Conservation (phyloP, 768 basidiomycete species). For the Fibroporia radiculosa region DNA sequence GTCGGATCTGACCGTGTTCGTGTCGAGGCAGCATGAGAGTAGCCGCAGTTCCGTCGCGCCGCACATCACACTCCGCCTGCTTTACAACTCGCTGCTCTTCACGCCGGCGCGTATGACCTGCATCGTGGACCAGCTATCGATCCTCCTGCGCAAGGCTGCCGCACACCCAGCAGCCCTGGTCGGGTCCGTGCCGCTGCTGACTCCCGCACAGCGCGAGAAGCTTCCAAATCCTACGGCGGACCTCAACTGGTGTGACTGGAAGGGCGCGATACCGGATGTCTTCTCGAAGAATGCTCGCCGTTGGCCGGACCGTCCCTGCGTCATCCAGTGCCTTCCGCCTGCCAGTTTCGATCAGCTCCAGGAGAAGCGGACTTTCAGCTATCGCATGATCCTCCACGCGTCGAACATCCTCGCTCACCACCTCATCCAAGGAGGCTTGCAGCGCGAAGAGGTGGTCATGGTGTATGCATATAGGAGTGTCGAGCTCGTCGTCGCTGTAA, state of each 20-base stretch:
- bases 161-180: constrained; percentile 60
- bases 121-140: constrained; percentile 81
- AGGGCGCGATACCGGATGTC: constrained; percentile 93
- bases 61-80: constrained; percentile 67
- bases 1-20: constrained; percentile 89
- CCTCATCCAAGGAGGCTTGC: constrained; percentile 75
- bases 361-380: constrained; percentile 59
- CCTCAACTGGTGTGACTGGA: constrained; percentile 95
- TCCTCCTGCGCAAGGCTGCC: constrained; percentile 65
- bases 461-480: constrained; percentile 95
- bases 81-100: constrained; percentile 95
- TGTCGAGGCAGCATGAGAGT: constrained; percentile 63
- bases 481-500: constrained; percentile 93
- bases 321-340: constrained; percentile 68
- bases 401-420: constrained; percentile 89
- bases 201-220: constrained; percentile 53
- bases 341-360: constrained; percentile 32
- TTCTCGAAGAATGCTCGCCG: constrained; percentile 81
- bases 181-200: constrained; percentile 76
- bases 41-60: constrained; percentile 67
- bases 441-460: constrained; percentile 95
- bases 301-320: constrained; percentile 80
- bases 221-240: constrained; percentile 84
- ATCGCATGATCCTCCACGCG: constrained; percentile 73
- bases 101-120: constrained; percentile 65